Conservation (phyloP, 2,329 filamentous ascomycete species). For the Fusarium pilosicola region DNA sequence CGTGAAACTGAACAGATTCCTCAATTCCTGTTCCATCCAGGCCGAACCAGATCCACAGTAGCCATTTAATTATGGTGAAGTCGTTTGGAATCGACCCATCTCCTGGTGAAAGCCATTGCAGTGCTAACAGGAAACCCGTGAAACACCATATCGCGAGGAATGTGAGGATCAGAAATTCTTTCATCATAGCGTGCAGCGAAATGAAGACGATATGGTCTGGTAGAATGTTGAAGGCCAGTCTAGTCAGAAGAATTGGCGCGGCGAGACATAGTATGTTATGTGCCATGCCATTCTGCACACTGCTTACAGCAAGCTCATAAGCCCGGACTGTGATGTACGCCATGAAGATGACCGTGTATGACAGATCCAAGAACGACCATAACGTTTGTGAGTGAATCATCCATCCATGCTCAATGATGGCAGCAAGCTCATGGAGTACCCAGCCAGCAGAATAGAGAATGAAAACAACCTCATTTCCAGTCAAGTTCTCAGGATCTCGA, state of each 20-base stretch:
- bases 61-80: conserved; percentile 75
- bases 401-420: conserved; percentile 71
- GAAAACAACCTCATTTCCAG: conserved; percentile 66
- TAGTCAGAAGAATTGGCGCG: conserved; percentile 72
- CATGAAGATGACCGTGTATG: conserved; percentile 69
- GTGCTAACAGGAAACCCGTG: conserved; percentile 72
- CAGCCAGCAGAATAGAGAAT: conserved; percentile 72
- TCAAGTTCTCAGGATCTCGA: conserved; percentile 56
- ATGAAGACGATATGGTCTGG: conserved; percentile 80
- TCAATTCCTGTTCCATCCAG: conserved; percentile 69
- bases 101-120: conserved; percentile 67
- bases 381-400: conserved; percentile 76
- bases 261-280: conserved; percentile 71
- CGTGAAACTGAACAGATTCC: conserved; percentile 65
- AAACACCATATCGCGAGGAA: conserved; percentile 74
- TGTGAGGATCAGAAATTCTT: conserved; percentile 73
- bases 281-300: conserved; percentile 60
- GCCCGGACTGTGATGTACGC: conserved; percentile 68
- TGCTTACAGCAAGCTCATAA: conserved; percentile 58
- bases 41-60: conserved; percentile 82
- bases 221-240: conserved; percentile 76
- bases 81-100: conserved; percentile 43
- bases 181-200: conserved; percentile 76
- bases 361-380: conserved; percentile 78
- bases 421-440: conserved; percentile 71